Conservation (phyloP, 2,329 filamentous ascomycete species). For the Hirsutella minnesotensis region DNA sequence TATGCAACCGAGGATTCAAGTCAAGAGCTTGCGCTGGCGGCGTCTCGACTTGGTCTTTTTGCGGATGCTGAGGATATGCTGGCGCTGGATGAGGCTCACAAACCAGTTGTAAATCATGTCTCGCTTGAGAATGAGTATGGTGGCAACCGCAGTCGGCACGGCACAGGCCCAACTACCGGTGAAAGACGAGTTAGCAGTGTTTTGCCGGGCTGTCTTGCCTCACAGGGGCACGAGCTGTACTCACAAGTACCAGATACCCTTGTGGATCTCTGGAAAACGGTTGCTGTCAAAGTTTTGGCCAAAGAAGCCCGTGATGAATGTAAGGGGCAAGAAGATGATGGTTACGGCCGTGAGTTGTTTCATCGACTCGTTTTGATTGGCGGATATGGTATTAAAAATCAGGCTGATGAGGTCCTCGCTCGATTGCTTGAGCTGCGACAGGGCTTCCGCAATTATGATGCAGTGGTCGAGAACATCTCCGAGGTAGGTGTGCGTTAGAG, state of each 20-base stretch:
- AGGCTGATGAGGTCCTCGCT: constrained; percentile 75
- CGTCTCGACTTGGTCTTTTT: constrained; percentile 22
- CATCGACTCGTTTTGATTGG: constrained; percentile 87
- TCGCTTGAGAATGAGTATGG: constrained; percentile 38
- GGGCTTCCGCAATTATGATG: constrained; percentile 66
- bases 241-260: constrained; percentile 41
- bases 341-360: constrained; percentile 84
- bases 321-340: constrained; percentile 82
- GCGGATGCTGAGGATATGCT: constrained; percentile 29
- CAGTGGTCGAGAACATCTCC: constrained; percentile 87
- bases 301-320: constrained; percentile 79
- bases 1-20: too few relatives aligned
- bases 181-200: too few relatives aligned
- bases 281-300: constrained; percentile 65
- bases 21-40: neutral
- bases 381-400: constrained; percentile 89
- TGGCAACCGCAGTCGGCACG: constrained; percentile 37
- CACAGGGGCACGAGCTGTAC: too few relatives aligned
- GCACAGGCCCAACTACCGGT: constrained; percentile 59
- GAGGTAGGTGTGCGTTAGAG: constrained; percentile 75
- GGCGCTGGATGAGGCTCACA: constrained; percentile 29
- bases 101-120: constrained; percentile 35
- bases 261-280: constrained; percentile 32
- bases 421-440: constrained; percentile 72
- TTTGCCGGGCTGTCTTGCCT: too few relatives aligned